Percentiles rank a stretch among this genome's conserved stretches.
phyloP scores from a whole-genome alignment of 1,139 yeast genomes.

The Barnettozyma hawaiiensis region DNA sequence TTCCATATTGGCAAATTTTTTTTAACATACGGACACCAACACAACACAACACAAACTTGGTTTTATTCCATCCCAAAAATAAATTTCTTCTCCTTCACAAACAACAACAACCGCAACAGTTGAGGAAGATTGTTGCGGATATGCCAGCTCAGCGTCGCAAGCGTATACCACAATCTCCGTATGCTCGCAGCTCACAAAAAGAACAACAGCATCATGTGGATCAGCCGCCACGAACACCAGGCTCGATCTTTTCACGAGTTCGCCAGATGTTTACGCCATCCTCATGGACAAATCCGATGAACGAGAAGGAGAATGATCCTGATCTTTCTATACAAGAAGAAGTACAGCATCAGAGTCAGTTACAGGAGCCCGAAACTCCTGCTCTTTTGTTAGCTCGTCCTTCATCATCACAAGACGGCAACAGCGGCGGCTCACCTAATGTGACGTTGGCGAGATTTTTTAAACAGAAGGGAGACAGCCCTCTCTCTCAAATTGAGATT shows the following conservation, averaged over 20 bases:
- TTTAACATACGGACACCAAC: too few species aligned
- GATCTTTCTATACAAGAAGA: background rate
- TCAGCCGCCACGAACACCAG: conserved; percentile 18
- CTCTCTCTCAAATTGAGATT: conserved; percentile 70
- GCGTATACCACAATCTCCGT: conserved; percentile 8
- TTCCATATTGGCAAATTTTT: too few species aligned
- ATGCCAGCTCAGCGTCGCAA: conserved; percentile 4
- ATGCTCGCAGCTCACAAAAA: conserved; percentile 1
- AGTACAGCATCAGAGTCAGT: conserved; percentile 2
- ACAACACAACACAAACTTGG: too few species aligned
- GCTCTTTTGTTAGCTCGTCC: background rate
- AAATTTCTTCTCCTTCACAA: too few species aligned
- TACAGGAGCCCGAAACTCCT: background rate
- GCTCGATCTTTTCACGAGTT: conserved; percentile 22
- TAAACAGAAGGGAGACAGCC: conserved; percentile 65
- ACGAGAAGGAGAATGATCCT: too few species aligned
- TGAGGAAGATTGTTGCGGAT: too few species aligned
- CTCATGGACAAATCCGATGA: conserved; percentile 10
- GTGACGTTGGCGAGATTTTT: conserved; percentile 69
- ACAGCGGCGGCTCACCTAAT: conserved; percentile 49
- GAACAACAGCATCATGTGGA: conserved; percentile 4
- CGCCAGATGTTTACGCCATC: conserved; percentile 24
- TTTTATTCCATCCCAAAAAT: too few species aligned
- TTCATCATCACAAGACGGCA: conserved; percentile 9
- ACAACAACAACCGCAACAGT: too few species aligned